These are phyloP conservation scores for Exophiala xenobiotica DNA, from an alignment of 2,329 filamentous ascomycete genomes.

Conservation along the genomic window DNA sequence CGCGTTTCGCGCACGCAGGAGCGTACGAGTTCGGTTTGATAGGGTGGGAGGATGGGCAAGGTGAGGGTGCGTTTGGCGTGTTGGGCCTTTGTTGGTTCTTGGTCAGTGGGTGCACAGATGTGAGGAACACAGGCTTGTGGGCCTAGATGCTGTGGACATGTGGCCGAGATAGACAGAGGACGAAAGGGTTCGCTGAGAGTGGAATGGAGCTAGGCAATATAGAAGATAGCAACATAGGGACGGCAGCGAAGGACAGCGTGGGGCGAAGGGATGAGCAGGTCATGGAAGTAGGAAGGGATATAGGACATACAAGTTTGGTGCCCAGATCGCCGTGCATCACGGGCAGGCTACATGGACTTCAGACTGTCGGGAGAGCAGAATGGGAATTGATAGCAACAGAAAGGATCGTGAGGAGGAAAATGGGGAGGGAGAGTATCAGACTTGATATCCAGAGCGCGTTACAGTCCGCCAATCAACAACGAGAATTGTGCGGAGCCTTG, in stretches of 20 bases:
- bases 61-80: constrained; percentile 94
- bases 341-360: constrained; percentile 13
- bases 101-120: not conserved
- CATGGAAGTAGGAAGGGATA: not conserved
- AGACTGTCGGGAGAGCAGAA: too few species aligned
- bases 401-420: too few species aligned
- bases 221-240: too few species aligned
- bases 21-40: constrained; percentile 88
- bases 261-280: too few species aligned
- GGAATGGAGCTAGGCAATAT: too few species aligned
- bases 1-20: constrained; percentile 86
- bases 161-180: too few species aligned
- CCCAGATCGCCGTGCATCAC: constrained; percentile 84
- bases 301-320: constrained; percentile 69
- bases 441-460: not conserved
- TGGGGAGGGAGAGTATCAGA: too few species aligned
- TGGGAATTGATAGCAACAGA: too few species aligned
- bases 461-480: not conserved
- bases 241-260: too few species aligned
- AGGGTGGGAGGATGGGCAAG: constrained; percentile 80
- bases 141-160: too few species aligned
- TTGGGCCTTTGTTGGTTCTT: constrained; percentile 59
- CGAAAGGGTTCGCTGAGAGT: too few species aligned
- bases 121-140: too few species aligned
- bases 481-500: not conserved